Evolutionary conservation across 2,329 filamentous ascomycete genomes (phyloP), one percentile per base, ranked within the genome.

Genomic region (Exserohilum turcica): DNA sequence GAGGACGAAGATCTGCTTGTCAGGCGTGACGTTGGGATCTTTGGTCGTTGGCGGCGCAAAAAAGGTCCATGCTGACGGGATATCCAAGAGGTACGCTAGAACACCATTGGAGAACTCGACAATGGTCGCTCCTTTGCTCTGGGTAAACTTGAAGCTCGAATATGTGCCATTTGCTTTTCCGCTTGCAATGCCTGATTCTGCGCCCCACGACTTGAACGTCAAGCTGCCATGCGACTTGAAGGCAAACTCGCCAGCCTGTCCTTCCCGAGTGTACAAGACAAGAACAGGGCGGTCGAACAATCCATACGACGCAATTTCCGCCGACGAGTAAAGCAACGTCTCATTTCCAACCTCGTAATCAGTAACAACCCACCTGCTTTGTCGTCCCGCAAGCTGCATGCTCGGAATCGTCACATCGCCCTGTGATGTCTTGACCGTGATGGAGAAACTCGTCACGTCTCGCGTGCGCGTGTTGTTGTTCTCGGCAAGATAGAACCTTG

Each of bases 321-420:
- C 77, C 0, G 81, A 80, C 2, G 79, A 79, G 63, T 82, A 84
- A 0, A 83, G 70, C 3, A 84, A 66, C 3, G 71, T 78, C 24
- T 78, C 73, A 1, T 72, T 71, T 3, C 82, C 80, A 50, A 83
- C 71, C 0, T 65, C 63, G 46, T 83, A 84, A 59, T 84, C 80
- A 0, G 80, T 82, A 16, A 83, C 78, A 3, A 84, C 69, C 55
- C 83, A 82, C 57, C 82, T 82, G 61, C 79, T 81, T 63, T 84
- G 80, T 15, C 80, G 75, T 9, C 81, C 81, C 42, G 78, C 74
- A 3, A 84, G 71, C 40, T 78, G 76, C n/a, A 83, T 74, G 32
- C 76, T 76, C 0, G 80, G 77, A 3, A 80, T 70, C 2, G 67
- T 76, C 7, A 78, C 61, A 18, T 67, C 62, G 40, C 80, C 81